These are phyloP conservation scores for Aspergillus novoparasiticus DNA, from an alignment of 2,329 filamentous ascomycete species.

Conservation along the genomic window DNA sequence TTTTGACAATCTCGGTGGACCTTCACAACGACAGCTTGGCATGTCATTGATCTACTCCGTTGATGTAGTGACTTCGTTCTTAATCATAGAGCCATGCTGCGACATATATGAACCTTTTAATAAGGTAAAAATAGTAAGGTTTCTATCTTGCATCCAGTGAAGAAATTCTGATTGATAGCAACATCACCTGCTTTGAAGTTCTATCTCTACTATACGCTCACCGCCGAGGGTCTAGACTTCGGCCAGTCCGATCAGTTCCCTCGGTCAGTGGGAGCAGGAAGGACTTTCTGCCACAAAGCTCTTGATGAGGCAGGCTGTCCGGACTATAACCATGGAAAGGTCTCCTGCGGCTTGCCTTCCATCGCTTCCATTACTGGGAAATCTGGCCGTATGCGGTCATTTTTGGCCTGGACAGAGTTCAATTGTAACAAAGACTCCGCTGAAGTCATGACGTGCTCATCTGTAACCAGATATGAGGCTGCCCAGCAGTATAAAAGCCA, in stretches of 20 bases:
- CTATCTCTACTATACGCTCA: not conserved
- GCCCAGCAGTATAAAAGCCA: not conserved
- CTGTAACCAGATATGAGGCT: not conserved
- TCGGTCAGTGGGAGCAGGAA: not conserved
- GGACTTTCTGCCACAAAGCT: not conserved
- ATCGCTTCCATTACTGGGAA: not conserved
- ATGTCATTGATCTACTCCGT: not conserved
- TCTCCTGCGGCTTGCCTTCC: not conserved
- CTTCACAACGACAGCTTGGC: not conserved
- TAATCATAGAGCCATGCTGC: too few relatives aligned
- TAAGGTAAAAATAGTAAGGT: too few relatives aligned
- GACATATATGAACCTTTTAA: too few relatives aligned
- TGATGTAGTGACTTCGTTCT: not conserved
- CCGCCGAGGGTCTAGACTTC: not conserved
- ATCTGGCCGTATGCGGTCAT: not conserved
- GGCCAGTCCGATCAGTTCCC: not conserved
- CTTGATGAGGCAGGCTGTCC: not conserved
- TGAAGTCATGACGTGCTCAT: slow-evolving; percentile 2
- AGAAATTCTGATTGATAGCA: too few relatives aligned
- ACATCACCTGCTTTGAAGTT: too few relatives aligned
- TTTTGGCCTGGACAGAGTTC: not conserved
- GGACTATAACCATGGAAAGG: not conserved
- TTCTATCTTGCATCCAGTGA: too few relatives aligned
- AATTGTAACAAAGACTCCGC: not conserved
- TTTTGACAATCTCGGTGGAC: not conserved